Conservation (phyloP, 345 rosid species). For the Gossypium arboreum region DNA sequence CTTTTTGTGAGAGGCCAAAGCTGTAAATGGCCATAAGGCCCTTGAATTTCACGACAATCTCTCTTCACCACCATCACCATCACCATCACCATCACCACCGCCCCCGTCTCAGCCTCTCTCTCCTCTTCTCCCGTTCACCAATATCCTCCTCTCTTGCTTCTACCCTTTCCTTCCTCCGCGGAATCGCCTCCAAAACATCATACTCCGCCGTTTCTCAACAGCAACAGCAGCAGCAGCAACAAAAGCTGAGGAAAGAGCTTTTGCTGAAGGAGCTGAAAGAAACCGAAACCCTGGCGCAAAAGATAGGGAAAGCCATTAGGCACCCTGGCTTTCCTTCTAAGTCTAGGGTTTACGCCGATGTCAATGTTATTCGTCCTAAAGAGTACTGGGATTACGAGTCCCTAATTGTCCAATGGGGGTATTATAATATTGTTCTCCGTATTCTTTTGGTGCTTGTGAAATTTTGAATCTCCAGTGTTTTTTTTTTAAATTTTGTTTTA, state of each 20-base stretch:
- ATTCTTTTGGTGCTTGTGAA: slow-evolving; percentile 8
- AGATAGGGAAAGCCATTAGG: slow-evolving; percentile 87
- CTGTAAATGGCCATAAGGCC: slow-evolving; percentile 80
- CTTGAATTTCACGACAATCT: slow-evolving; percentile 37
- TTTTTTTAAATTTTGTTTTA: not conserved
- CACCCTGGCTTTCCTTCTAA: slow-evolving; percentile 94
- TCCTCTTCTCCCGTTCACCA: slow-evolving; percentile 14
- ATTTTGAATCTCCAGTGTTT: slow-evolving; percentile 7
- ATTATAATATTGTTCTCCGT: not conserved
- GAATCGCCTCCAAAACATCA: slow-evolving; percentile 33
- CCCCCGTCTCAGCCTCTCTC: slow-evolving; percentile 10
- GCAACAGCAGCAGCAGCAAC: not conserved
- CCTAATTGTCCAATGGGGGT: slow-evolving; percentile 93
- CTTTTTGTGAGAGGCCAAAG: not conserved
- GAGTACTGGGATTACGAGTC: slow-evolving; percentile 76
- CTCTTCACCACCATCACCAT: slow-evolving; percentile 23
- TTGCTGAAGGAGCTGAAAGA: slow-evolving; percentile 23
- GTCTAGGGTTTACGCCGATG: slow-evolving; percentile 88
- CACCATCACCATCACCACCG: slow-evolving; percentile 13
- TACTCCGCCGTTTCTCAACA: slow-evolving; percentile 15
- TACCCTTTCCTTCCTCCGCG: slow-evolving; percentile 20
- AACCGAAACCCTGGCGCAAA: slow-evolving; percentile 88
- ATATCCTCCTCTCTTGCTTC: not conserved
- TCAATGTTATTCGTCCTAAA: slow-evolving; percentile 82
- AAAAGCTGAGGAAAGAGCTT: slow-evolving; percentile 8